Base-by-base conservation (phyloP, 2,329 filamentous ascomycete genomes). In the Alternaria arborescens region DNA sequence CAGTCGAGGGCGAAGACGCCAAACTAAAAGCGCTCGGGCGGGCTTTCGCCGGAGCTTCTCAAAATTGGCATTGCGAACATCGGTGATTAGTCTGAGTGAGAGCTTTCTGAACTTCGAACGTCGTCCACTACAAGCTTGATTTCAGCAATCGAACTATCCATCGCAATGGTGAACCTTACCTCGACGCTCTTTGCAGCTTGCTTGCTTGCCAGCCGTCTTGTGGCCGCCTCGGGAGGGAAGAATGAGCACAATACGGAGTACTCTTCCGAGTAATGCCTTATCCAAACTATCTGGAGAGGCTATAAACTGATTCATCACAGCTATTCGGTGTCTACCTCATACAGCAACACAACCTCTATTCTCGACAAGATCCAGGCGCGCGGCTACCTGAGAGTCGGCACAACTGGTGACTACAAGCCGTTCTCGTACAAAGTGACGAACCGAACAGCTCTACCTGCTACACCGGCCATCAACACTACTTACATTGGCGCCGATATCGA, bases 301-400 rank as follows among this genome's bases (percentile, higher is more conserved):
- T 11, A 8, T 4, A 36, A 24, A 24, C 20, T 36, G 2, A 48
- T 36, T 0, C n/a, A 4, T 20, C 10, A 7, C 30, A 48, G 46
- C 20, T 36, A 36, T 30, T 12, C 30, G 5, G 1, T 28, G 18
- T 18, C 43, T 36, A 12, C 46, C 4, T 14, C 60, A n/a, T 36
- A 46, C 10, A 36, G 4, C 47, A 52, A 66, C 18, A 52, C 50
- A 2, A 64, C 60, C 26, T 61, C 61, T 7, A 48, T 46, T 18
- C 61, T 66, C 20, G 61, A 66, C 38, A 40, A 48, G 7, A 64
- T 66, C 52, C 60, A 28, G 11, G 28, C 60, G 3, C 63, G 63
- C 4, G 61, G 63, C 52, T 64, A 66, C 55, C 38, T 66, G 4
- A 66, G 55, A 66, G 63, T 64, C 44, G 63, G 63, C 58, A 66